Percentiles rank a stretch among this genome's conserved stretches.
phyloP scores from a whole-genome alignment of 768 basidiomycete genomes.

The Paxillus rubicundulus region DNA sequence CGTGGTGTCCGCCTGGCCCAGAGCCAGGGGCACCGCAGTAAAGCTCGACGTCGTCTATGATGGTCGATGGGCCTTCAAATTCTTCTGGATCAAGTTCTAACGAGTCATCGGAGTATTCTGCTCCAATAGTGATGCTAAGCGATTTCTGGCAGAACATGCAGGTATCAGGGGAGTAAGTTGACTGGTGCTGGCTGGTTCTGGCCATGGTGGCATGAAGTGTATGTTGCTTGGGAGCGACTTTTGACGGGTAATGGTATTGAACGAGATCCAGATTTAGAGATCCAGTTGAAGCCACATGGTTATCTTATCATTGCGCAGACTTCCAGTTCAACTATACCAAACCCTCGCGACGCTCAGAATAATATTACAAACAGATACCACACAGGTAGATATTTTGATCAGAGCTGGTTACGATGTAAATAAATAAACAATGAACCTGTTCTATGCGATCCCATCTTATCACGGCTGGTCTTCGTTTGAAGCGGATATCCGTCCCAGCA shows the following conservation, averaged over 20 bases:
- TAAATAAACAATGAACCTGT: not conserved
- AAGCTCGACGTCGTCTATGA: constrained; percentile 25
- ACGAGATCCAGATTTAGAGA: not conserved
- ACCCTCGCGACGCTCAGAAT: no score
- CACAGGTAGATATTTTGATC: not conserved
- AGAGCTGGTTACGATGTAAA: not conserved
- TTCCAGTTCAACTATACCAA: no score
- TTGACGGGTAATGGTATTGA: not conserved
- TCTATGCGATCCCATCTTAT: no score
- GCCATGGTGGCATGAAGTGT: not conserved
- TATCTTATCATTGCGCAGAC: constrained; percentile 4
- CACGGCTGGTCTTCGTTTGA: no score
- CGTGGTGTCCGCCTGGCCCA: constrained; percentile 21
- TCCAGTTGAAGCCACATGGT: constrained; percentile 1
- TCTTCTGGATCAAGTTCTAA: constrained; percentile 5
- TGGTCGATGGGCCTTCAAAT: constrained; percentile 3
- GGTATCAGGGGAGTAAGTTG: constrained; percentile 19
- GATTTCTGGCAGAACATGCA: constrained; percentile 24
- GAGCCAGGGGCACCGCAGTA: constrained; percentile 21
- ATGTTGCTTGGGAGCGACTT: not conserved
- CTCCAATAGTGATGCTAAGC: constrained; percentile 12
- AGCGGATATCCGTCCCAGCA: not conserved
- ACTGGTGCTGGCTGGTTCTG: constrained; percentile 1
- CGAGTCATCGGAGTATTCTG: not conserved
- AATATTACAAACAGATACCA: not conserved